These are phyloP conservation scores for Russula ochroleuca DNA, from an alignment of 768 basidiomycete genomes.

Conservation along the genomic window DNA sequence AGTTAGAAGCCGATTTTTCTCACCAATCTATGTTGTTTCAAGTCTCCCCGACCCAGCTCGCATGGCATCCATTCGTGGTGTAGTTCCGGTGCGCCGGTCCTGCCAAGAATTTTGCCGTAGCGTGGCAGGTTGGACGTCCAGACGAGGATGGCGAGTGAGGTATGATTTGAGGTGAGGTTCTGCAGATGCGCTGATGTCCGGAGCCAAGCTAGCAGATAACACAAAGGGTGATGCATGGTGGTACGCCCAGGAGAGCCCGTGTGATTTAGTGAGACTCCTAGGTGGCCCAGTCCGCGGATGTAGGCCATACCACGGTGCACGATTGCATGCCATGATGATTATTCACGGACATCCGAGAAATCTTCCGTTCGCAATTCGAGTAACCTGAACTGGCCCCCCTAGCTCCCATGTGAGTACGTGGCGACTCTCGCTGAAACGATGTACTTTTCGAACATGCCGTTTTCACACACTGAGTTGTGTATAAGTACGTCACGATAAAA, in stretches of 20 bases:
- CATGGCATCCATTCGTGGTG: slow-evolving; percentile 61
- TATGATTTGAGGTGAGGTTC: slow-evolving; percentile 6
- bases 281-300: slow-evolving; percentile 28
- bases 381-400: slow-evolving; percentile 66
- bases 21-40: slow-evolving; percentile 56
- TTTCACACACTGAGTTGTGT: slow-evolving; percentile 47
- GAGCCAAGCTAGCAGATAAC: not conserved
- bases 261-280: slow-evolving; percentile 48
- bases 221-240: slow-evolving; percentile 45
- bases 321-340: not conserved
- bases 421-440: not conserved
- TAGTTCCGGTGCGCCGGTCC: slow-evolving; percentile 58
- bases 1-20: slow-evolving; percentile 66
- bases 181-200: not conserved
- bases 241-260: slow-evolving; percentile 59
- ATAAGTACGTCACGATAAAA: not conserved
- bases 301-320: not conserved
- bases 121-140: slow-evolving; percentile 63
- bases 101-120: slow-evolving; percentile 63
- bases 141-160: slow-evolving; percentile 64
- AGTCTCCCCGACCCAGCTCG: slow-evolving; percentile 58
- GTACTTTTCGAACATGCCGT: slow-evolving; percentile 32
- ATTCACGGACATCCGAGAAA: slow-evolving; percentile 53
- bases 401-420: slow-evolving; percentile 39
- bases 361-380: slow-evolving; percentile 58